Evolutionary conservation across 2,329 filamentous ascomycete species (phyloP).

Genomic region (Uncinocarpus reesii): DNA sequence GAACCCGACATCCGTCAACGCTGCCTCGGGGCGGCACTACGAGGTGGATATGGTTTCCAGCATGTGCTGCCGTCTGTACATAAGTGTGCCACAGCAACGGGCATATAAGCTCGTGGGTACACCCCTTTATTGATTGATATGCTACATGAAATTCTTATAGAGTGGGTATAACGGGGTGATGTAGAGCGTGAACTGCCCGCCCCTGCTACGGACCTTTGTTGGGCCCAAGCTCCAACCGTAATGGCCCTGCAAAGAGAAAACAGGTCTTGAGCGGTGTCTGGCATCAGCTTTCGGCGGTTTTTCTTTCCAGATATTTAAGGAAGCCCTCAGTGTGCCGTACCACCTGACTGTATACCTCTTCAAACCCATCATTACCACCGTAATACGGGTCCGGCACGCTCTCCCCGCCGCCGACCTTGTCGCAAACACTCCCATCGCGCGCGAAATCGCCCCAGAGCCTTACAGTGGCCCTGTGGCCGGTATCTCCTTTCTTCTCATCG

Average conservation of each 20-base stretch:
- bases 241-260: not conserved
- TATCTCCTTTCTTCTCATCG: constrained; percentile 37
- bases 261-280: too few relatives aligned
- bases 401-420: constrained; percentile 45
- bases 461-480: constrained; percentile 42
- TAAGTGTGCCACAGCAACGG: too few relatives aligned
- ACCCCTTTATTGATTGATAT: too few relatives aligned
- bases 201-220: too few relatives aligned
- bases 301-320: constrained; percentile 46
- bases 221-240: not conserved
- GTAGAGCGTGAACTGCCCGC: too few relatives aligned
- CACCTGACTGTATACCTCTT: constrained; percentile 76
- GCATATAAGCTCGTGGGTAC: too few relatives aligned
- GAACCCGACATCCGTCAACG: too few relatives aligned
- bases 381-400: constrained; percentile 87
- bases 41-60: too few relatives aligned
- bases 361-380: constrained; percentile 70
- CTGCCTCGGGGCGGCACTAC: too few relatives aligned
- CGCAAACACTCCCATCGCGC: constrained; percentile 38
- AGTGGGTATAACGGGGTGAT: too few relatives aligned
- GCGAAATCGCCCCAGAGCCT: constrained; percentile 82
- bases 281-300: constrained; percentile 16
- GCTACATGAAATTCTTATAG: not conserved
- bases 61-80: too few relatives aligned
- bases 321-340: constrained; percentile 67